These are phyloP conservation scores for Zhuliangozyma parablackwelliae DNA, from an alignment of 1,139 yeast genomes.

Conservation along the genomic window DNA sequence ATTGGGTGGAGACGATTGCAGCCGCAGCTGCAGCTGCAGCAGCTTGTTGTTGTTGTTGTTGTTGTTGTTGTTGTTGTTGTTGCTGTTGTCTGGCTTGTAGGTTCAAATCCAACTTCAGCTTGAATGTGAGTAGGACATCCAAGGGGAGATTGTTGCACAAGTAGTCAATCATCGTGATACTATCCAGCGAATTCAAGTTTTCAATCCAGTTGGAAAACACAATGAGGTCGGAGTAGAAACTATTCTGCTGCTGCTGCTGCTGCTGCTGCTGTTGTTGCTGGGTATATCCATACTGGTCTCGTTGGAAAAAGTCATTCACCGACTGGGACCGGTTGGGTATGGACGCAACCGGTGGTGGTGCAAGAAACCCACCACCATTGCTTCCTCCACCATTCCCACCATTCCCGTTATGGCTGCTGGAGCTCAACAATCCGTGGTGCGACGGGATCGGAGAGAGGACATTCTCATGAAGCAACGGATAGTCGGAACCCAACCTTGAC, in stretches of 20 bases:
- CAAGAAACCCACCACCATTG: constrained; percentile 11
- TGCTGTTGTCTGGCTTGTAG: constrained; percentile 18
- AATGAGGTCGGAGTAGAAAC: constrained; percentile 43
- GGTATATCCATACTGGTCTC: constrained; percentile 8
- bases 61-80: constrained; percentile 10
- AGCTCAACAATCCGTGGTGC: constrained; percentile 8
- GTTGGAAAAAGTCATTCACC: constrained; percentile 38
- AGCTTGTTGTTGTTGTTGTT: constrained; percentile 11
- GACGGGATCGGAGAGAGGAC: constrained; percentile 19
- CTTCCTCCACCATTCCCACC: constrained; percentile 3
- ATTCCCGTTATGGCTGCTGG: constrained; percentile 4
- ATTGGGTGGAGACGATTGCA: constrained; percentile 10
- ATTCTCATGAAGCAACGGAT: constrained; percentile 18
- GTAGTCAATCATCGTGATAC: constrained; percentile 55
- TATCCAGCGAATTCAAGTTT: constrained; percentile 52
- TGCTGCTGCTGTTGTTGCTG: not conserved
- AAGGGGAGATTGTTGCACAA: constrained; percentile 46
- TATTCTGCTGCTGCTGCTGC: constrained; percentile 15
- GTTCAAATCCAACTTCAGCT: constrained; percentile 34
- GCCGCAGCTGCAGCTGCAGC: constrained; percentile 9
- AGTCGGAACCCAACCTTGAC: constrained; percentile 6
- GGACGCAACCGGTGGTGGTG: constrained; percentile 18
- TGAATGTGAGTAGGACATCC: constrained; percentile 46
- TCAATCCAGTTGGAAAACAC: constrained; percentile 60
- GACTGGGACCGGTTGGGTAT: constrained; percentile 42